phyloP scores from a whole-genome alignment of 2,329 filamentous ascomycete species.

The Neurospora sp. region DNA sequence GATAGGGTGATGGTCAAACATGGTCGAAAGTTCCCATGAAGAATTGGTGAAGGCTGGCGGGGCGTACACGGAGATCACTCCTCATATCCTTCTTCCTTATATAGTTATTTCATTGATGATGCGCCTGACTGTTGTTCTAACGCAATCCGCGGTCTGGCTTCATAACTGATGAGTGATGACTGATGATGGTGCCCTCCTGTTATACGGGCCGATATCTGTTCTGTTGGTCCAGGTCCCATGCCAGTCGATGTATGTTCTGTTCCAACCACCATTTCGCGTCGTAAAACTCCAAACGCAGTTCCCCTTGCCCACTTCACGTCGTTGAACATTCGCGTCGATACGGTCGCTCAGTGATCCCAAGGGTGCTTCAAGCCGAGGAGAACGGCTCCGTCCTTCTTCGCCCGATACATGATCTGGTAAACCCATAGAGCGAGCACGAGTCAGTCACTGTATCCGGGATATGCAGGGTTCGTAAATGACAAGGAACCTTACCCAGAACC shows the following conservation, averaged over 20 bases:
- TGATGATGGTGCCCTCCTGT: background rate
- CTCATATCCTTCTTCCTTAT: background rate
- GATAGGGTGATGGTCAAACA: background rate
- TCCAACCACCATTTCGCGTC: background rate
- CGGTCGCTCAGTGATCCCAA: constrained; percentile 68
- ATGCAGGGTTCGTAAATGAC: background rate
- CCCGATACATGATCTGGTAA: constrained; percentile 79
- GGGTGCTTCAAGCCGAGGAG: constrained; percentile 91
- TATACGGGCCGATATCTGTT: background rate
- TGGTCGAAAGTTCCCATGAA: background rate
- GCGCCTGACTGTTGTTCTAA: background rate
- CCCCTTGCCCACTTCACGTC: background rate
- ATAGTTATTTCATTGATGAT: background rate
- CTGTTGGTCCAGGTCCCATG: background rate
- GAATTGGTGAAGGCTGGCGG: background rate
- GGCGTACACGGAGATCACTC: background rate
- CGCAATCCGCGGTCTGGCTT: background rate
- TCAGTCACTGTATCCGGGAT: constrained; percentile 5
- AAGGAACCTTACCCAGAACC: constrained; percentile 77
- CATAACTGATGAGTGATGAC: background rate
- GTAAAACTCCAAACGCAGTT: background rate
- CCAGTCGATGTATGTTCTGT: background rate
- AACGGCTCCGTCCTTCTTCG: constrained; percentile 83
- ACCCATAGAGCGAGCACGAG: background rate
- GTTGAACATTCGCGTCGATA: background rate